Evolutionary conservation across 345 rosid genomes (phyloP).

Genomic region (Camelina laxa): DNA sequence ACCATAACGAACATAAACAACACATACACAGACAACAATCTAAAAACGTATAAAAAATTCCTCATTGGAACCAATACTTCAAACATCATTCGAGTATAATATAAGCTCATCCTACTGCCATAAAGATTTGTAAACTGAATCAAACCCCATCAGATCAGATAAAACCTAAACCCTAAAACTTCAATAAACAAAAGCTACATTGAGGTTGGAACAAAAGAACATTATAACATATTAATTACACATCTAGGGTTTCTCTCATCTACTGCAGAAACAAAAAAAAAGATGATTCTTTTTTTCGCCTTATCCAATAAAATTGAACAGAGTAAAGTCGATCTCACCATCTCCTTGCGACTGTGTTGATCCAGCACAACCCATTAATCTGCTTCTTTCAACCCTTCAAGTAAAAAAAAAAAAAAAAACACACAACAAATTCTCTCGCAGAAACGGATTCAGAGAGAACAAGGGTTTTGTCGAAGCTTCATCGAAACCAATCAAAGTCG

Average conservation of each 20-base stretch:
- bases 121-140: slow-evolving; percentile 1
- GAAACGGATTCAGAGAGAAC: slow-evolving; percentile 34
- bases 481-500: slow-evolving; percentile 35
- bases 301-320: not conserved
- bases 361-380: slow-evolving; percentile 77
- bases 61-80: not conserved
- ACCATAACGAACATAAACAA: slow-evolving; percentile 3
- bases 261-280: not conserved
- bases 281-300: not conserved
- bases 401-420: not conserved
- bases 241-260: slow-evolving; percentile 24
- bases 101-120: not conserved
- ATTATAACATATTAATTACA: slow-evolving; percentile 6
- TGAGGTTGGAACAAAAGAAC: slow-evolving; percentile 2
- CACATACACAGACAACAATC: slow-evolving; percentile 13
- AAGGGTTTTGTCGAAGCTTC: slow-evolving; percentile 37
- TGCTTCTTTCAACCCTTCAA: slow-evolving; percentile 24
- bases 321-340: slow-evolving; percentile 45
- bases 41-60: not conserved
- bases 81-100: not conserved
- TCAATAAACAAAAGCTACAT: slow-evolving; percentile 9
- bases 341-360: slow-evolving; percentile 71
- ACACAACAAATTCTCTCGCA: not conserved
- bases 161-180: slow-evolving; percentile 33
- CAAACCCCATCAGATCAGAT: not conserved